phyloP scores from a whole-genome alignment of 352 stramenopile genomes.

The Achlya hypogyna region DNA sequence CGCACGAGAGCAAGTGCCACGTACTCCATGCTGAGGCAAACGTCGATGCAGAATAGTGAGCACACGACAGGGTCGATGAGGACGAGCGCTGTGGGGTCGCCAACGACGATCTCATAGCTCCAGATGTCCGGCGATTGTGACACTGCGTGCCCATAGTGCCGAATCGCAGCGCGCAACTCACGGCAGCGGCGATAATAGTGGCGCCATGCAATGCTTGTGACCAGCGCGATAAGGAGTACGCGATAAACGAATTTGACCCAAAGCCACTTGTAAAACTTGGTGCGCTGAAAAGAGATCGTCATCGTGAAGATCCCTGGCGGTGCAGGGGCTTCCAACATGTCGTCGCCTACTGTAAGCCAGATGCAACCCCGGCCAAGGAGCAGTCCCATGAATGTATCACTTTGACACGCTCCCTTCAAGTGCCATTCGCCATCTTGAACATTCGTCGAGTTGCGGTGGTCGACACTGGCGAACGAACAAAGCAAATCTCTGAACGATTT shows the following conservation, averaged over 20 bases:
- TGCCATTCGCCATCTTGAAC: background rate
- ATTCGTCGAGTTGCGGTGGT: background rate
- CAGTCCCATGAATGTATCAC: background rate
- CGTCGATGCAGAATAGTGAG: background rate
- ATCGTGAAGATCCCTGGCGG: background rate
- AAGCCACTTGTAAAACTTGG: background rate
- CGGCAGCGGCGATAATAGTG: background rate
- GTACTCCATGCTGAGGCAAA: background rate
- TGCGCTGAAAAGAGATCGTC: background rate
- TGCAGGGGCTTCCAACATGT: background rate
- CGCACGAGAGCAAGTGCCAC: background rate
- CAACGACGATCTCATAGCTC: background rate
- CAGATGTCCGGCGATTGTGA: background rate
- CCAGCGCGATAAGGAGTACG: background rate
- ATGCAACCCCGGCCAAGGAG: background rate
- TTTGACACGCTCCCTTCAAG: background rate
- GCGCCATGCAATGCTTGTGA: background rate
- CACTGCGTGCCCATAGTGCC: background rate
- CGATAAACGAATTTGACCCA: background rate
- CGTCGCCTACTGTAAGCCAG: background rate
- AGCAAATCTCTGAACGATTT: background rate
- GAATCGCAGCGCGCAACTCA: background rate
- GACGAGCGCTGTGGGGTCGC: background rate
- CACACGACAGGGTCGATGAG: background rate
- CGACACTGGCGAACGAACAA: background rate